phyloP scores from a whole-genome alignment of 768 basidiomycete genomes.

The Podaxis sp. region DNA sequence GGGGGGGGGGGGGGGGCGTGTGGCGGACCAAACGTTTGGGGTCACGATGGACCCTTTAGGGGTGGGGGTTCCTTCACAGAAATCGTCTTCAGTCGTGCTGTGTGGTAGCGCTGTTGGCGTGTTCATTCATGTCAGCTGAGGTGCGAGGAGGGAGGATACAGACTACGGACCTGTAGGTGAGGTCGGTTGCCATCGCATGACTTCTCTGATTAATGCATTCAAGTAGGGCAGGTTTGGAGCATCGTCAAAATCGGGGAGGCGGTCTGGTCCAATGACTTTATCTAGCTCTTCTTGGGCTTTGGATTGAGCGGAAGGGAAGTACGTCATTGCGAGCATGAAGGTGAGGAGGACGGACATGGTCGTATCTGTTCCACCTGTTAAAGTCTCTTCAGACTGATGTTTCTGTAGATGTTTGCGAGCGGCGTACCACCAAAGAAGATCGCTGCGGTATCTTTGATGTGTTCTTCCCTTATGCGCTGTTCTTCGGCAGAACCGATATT shows the following conservation, averaged over 20 bases:
- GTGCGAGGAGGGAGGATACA: constrained; percentile 1
- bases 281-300: constrained; percentile 39
- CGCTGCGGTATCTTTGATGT: constrained; percentile 10
- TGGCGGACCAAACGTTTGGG: constrained; percentile 29
- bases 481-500: background rate
- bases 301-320: constrained; percentile 32
- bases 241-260: constrained; percentile 36
- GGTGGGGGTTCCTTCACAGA: constrained; percentile 40
- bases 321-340: constrained; percentile 38
- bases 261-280: constrained; percentile 28
- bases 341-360: constrained; percentile 20
- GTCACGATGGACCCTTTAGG: constrained; percentile 36
- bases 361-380: constrained; percentile 21
- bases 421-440: constrained; percentile 11
- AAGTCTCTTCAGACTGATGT: constrained; percentile 5
- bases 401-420: background rate
- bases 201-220: constrained; percentile 31
- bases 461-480: background rate
- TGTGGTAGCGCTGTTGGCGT: constrained; percentile 28
- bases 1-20: too few species aligned
- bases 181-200: constrained; percentile 25
- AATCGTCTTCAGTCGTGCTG: constrained; percentile 33
- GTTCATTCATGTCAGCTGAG: background rate
- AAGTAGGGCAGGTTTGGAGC: constrained; percentile 33
- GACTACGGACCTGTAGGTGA: constrained; percentile 26